Base-by-base conservation (phyloP, 192 early-diverging fungal genomes). In the Phlyctochytrium arcticum region DNA sequence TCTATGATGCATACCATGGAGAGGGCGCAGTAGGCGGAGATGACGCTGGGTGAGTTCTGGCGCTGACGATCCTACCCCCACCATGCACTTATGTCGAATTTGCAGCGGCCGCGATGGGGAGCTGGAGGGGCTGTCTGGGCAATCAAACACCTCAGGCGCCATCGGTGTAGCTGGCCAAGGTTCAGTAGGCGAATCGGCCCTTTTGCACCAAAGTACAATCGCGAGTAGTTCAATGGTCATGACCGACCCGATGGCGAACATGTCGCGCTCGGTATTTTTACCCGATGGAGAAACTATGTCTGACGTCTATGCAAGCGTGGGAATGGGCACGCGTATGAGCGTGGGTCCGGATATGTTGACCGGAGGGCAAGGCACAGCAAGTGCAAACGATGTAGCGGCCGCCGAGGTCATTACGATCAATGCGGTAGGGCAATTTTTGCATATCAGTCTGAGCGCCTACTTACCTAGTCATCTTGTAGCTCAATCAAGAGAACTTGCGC, bases 401-500 rank as follows among this genome's bases (percentile, higher is more conserved):
- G 15, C 19, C 24, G 27, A 53, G 21, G 39, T 44, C 39, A 44
- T 19, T n/a, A n/a, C n/a, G n/a, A n/a, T n/a, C n/a, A n/a, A n/a
- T n/a, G n/a, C n/a, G n/a, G 15, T 53, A 24, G 0, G 50, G 50
- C 27, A 27, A 2, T 2, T 53, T 26, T 53, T 53, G 1, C 1
- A 21, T 15, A 2, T 15, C 0, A 15, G 15, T 24, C 17, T 24
- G 26, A 27, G 12, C 17, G 37, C 42, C 24, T 35, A 23, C 17
- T 57, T 4, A 30, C 30, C 19, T 27, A 6, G 30, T 12, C 23
- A 8, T 32, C 2, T 27, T 42, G 23, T 39, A 80, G 77, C 62
- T 81, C 21, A 71, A 72, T 54, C 78, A 80, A 68, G 75, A 79
- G 8, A 54, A 26, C 23, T 67, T 80, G 21, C 62, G 65, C 36